These are phyloP conservation scores for Melastoma candidum DNA, from an alignment of 441 rosid species.

Conservation along the genomic window DNA sequence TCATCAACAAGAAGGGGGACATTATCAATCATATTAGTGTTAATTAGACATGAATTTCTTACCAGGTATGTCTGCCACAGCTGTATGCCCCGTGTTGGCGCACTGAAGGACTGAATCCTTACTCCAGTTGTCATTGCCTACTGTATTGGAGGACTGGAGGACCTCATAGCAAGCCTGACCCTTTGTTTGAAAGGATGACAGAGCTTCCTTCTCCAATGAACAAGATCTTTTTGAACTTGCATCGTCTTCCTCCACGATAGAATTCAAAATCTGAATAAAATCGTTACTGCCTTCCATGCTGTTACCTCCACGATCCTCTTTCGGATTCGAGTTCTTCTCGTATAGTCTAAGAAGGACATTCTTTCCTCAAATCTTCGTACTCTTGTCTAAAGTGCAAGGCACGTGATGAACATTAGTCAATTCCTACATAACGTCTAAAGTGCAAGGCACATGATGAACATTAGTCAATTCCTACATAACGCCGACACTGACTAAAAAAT, in stretches of 20 bases:
- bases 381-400: too few relatives aligned
- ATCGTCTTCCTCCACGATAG: slow-evolving; percentile 3
- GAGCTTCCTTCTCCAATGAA: too few relatives aligned
- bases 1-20: too few relatives aligned
- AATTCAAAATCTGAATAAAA: slow-evolving; percentile 10
- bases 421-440: too few relatives aligned
- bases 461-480: too few relatives aligned
- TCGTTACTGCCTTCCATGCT: slow-evolving; percentile 6
- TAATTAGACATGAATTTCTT: too few relatives aligned
- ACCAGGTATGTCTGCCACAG: background rate
- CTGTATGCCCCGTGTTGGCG: background rate
- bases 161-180: background rate
- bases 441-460: too few relatives aligned
- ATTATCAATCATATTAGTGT: too few relatives aligned
- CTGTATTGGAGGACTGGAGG: background rate
- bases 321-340: background rate
- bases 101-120: slow-evolving; percentile 1
- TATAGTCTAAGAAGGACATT: too few relatives aligned
- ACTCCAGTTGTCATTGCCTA: background rate
- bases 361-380: too few relatives aligned
- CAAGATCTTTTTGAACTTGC: slow-evolving; percentile 1
- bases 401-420: too few relatives aligned
- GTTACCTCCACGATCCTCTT: slow-evolving; percentile 5
- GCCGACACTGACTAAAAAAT: too few relatives aligned
- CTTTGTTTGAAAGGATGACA: slow-evolving; percentile 1